A percentile compares a stretch with the other conserved stretches of the same genome.
These are phyloP conservation scores for Glycine tomentella DNA, from an alignment of 306 rosid genomes.

Conservation along the genomic window DNA sequence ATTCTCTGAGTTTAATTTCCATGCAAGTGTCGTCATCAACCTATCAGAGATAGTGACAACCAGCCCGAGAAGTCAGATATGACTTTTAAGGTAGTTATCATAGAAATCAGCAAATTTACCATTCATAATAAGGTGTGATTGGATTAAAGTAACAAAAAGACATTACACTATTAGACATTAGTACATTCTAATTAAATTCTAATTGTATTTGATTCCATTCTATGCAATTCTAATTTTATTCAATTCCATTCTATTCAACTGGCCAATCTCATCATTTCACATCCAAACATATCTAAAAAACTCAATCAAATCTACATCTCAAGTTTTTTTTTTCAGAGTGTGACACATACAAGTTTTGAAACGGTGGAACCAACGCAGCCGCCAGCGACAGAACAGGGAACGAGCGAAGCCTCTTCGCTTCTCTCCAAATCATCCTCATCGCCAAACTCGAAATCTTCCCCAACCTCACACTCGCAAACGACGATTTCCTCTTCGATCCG, in stretches of 20 bases:
- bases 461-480: slow-evolving; percentile 44
- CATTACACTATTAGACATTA: background rate
- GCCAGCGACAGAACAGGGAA: slow-evolving; percentile 69
- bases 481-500: slow-evolving; percentile 53
- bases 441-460: slow-evolving; percentile 64
- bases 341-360: slow-evolving; percentile 77
- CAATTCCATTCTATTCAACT: background rate
- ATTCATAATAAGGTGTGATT: background rate
- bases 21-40: background rate
- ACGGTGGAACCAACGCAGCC: slow-evolving; percentile 80
- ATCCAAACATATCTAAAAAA: background rate
- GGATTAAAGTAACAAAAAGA: too few species aligned
- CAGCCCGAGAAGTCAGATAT: too few species aligned
- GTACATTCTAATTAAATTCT: background rate
- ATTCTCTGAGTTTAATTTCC: background rate
- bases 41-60: background rate
- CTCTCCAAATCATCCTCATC: slow-evolving; percentile 59
- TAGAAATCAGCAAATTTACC: background rate
- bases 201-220: background rate
- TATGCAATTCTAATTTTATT: background rate
- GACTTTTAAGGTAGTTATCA: background rate
- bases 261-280: background rate
- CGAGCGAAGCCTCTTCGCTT: slow-evolving; percentile 63
- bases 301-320: background rate
- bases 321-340: background rate